phyloP scores from a whole-genome alignment of 2,329 filamentous ascomycete species.

The Alternaria sp. region DNA sequence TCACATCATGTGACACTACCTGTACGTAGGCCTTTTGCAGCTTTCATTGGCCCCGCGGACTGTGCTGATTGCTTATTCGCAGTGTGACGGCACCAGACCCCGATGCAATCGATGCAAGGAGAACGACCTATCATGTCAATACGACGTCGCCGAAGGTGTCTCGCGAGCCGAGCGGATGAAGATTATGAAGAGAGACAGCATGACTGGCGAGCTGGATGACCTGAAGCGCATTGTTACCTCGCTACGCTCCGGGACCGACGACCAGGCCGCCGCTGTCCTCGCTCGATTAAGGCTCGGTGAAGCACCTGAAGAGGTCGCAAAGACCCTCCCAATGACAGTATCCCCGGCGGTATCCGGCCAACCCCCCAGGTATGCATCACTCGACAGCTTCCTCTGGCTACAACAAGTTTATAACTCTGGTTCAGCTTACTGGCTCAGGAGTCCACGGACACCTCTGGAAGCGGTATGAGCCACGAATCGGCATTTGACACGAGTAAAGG shows the following conservation, averaged over 20 bases:
- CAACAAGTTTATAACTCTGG: constrained; percentile 17
- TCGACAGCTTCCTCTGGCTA: constrained; percentile 4
- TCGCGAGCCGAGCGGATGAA: constrained; percentile 35
- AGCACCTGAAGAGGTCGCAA: constrained; percentile 27
- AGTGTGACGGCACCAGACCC: constrained; percentile 33
- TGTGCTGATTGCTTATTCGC: neutral
- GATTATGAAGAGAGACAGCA: constrained; percentile 26
- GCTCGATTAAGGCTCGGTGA: constrained; percentile 28
- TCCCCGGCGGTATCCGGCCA: constrained; percentile 10
- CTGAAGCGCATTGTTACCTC: constrained; percentile 28
- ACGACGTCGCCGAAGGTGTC: constrained; percentile 33
- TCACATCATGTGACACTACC: constrained; percentile 11
- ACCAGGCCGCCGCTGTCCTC: constrained; percentile 26
- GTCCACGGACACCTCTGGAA: constrained; percentile 18
- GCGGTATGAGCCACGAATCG: constrained; percentile 21
- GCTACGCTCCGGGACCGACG: constrained; percentile 27
- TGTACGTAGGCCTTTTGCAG: constrained; percentile 4
- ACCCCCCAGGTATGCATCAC: constrained; percentile 25
- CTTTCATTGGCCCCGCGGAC: neutral
- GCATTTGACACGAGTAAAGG: constrained; percentile 6
- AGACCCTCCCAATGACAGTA: constrained; percentile 17
- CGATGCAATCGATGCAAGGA: constrained; percentile 29
- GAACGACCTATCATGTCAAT: constrained; percentile 25
- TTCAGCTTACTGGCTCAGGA: constrained; percentile 28
- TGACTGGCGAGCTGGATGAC: constrained; percentile 25